Evolutionary conservation across 192 early-diverging fungal genomes (phyloP), one percentile per base, ranked within the genome.

Genomic region (Umbelopsis isabellina): DNA sequence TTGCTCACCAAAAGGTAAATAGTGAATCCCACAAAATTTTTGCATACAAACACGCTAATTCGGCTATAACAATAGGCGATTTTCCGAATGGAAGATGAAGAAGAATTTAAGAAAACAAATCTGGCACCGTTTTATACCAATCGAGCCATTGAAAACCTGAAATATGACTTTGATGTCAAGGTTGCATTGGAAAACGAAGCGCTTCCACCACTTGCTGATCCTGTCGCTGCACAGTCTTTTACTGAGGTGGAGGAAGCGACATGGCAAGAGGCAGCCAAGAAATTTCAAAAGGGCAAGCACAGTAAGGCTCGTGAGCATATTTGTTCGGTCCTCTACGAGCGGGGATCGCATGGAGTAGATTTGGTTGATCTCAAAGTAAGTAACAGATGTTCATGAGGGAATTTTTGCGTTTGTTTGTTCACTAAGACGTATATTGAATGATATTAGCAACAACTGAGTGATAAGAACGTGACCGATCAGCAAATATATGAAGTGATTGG

Each of bases 1-100:
- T 61, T 37, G 55, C 55, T 3, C 25, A 61, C 25, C 12, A 61
- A 5, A 61, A 35, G 27, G 55, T 61, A 61, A 61, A n/a, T n/a
- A n/a, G n/a, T n/a, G n/a, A n/a, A n/a, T n/a, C n/a, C n/a, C n/a
- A n/a, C n/a, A n/a, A n/a, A n/a, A n/a, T n/a, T n/a, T n/a, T n/a
- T n/a, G n/a, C n/a, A 41, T 41, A 41, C 10, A 41, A 5, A 41
- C 6, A 9, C 6, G 37, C 37, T 41, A 10, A 41, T 5, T 41
- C 37, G 37, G 37, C 10, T 6, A 5, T 41, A 21, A 21, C 5
- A 52, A 25, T 61, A 61, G 55, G 30, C 55, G 37, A 2, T 2
- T 1, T 61, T 61, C 7, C 2, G 37, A 12, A 4, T 61, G 0
- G 25, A 35, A 35, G 16, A 61, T 33, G 55, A 33, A 25, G 27